These are phyloP conservation scores for Rhodotorula sp. DNA, from an alignment of 1,284 basidiomycete species.

Conservation along the genomic window DNA sequence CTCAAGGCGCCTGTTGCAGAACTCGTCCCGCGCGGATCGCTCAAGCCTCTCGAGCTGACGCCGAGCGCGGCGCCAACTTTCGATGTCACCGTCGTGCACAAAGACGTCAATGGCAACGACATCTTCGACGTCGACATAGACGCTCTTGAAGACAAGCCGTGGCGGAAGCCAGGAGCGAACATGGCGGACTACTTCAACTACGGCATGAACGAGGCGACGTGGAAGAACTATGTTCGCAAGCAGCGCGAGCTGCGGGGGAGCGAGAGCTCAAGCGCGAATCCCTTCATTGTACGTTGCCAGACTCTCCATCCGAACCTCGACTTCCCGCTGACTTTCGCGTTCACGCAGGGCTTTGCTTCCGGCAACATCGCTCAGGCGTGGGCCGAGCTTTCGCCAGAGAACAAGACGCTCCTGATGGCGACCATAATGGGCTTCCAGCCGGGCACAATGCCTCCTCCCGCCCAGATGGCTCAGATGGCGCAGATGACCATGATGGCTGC, in stretches of 20 bases:
- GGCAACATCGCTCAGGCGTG: slow-evolving; percentile 70
- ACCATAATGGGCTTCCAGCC: slow-evolving; percentile 45
- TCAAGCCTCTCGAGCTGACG: slow-evolving; percentile 19
- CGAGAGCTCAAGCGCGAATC: slow-evolving; percentile 57
- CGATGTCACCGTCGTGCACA: slow-evolving; percentile 39
- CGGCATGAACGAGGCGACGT: slow-evolving; percentile 94
- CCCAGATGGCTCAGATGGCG: slow-evolving; percentile 27
- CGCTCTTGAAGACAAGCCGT: slow-evolving; percentile 75
- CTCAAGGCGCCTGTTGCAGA: slow-evolving; percentile 18
- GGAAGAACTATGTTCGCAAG: slow-evolving; percentile 86
- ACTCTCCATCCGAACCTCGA: not conserved
- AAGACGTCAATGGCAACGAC: slow-evolving; percentile 37
- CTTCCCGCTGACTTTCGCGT: not conserved
- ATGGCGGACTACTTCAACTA: slow-evolving; percentile 99
- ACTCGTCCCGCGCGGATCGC: slow-evolving; percentile 36
- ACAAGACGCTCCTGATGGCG: slow-evolving; percentile 43
- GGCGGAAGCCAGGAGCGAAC: slow-evolving; percentile 89
- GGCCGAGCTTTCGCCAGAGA: slow-evolving; percentile 46
- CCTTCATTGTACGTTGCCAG: slow-evolving; percentile 47
- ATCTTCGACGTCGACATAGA: slow-evolving; percentile 83
- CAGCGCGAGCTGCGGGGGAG: slow-evolving; percentile 76
- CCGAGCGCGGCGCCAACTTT: slow-evolving; percentile 37
- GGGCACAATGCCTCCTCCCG: slow-evolving; percentile 13
- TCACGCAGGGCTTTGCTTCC: slow-evolving; percentile 53
- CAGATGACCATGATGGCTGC: slow-evolving; percentile 23